Percentiles rank a stretch among this genome's conserved stretches.
Conservation (phyloP, 2,329 filamentous ascomycete genomes). For the Nigrospora oryzae region DNA sequence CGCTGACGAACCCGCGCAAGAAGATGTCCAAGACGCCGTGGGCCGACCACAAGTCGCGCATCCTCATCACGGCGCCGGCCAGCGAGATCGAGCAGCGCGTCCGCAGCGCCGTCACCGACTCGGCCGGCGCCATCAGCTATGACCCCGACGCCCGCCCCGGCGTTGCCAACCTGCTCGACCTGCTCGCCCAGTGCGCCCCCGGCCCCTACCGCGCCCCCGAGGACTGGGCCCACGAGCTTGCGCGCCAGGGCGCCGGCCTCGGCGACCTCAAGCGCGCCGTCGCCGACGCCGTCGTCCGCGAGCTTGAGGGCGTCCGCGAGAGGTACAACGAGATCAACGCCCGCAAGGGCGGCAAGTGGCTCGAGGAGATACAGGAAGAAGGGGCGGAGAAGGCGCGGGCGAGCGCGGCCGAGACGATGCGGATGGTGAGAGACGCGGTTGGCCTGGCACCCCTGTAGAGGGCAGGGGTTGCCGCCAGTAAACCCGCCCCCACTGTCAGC, state of each 20-base stretch:
- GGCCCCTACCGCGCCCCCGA: slow-evolving; percentile 11
- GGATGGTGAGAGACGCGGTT: not conserved
- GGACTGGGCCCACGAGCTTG: slow-evolving; percentile 20
- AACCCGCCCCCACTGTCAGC: too few relatives aligned
- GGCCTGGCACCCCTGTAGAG: not conserved
- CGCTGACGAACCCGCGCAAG: slow-evolving; percentile 62
- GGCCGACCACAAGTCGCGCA: slow-evolving; percentile 60
- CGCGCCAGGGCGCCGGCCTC: slow-evolving; percentile 32
- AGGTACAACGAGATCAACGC: slow-evolving; percentile 37
- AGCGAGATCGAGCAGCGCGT: slow-evolving; percentile 62
- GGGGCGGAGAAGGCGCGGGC: slow-evolving; percentile 3
- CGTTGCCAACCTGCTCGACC: slow-evolving; percentile 77
- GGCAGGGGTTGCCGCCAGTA: too few relatives aligned
- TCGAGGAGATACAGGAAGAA: slow-evolving; percentile 45
- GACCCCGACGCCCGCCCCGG: slow-evolving; percentile 64
- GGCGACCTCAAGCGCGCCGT: slow-evolving; percentile 57
- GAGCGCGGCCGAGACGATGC: slow-evolving; percentile 2
- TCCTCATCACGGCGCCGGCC: slow-evolving; percentile 68
- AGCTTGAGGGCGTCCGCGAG: slow-evolving; percentile 39
- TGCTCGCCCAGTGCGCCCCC: slow-evolving; percentile 60
- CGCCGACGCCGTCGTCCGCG: slow-evolving; percentile 44
- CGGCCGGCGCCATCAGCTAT: slow-evolving; percentile 57
- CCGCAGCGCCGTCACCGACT: slow-evolving; percentile 69
- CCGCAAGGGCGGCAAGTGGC: slow-evolving; percentile 35
- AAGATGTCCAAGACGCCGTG: slow-evolving; percentile 94